Percentiles rank a stretch among this genome's conserved stretches.
These are phyloP conservation scores for Capillidium rhysosporum DNA, from an alignment of 371 early-diverging fungal genomes.

Conservation along the genomic window DNA sequence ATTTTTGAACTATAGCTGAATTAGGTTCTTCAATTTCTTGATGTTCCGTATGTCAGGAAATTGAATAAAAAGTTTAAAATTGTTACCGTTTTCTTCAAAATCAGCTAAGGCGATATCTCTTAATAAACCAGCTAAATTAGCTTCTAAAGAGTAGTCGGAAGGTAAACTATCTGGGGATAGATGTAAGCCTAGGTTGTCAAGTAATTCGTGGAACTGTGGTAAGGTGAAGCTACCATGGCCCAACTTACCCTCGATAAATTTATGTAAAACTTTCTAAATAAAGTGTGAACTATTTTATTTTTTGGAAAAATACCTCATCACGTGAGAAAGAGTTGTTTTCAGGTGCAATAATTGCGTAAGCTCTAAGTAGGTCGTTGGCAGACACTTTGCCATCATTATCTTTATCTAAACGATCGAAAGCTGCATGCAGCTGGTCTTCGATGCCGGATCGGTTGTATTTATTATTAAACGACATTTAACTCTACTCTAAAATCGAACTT, in stretches of 20 bases:
- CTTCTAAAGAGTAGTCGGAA: background rate
- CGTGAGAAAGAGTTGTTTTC: background rate
- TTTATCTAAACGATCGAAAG: background rate
- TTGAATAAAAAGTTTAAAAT: background rate
- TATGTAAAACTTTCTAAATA: background rate
- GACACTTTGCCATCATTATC: constrained; percentile 2
- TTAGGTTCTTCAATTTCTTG: background rate
- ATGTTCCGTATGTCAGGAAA: background rate
- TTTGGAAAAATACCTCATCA: background rate
- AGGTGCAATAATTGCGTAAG: background rate
- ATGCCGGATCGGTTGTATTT: too few species aligned
- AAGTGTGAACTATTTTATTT: background rate
- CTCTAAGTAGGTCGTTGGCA: background rate
- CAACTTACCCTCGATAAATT: background rate
- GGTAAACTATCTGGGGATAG: background rate
- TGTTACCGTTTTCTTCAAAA: background rate
- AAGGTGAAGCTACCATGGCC: background rate
- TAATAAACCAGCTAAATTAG: constrained; percentile 4
- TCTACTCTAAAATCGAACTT: too few species aligned
- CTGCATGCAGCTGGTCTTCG: background rate
- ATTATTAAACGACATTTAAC: too few species aligned
- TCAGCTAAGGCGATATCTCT: constrained; percentile 4
- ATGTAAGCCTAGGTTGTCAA: background rate
- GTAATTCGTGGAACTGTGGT: background rate
- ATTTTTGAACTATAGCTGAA: background rate